Evolutionary conservation across 768 basidiomycete genomes (phyloP), one percentile per base, ranked within the genome.

Genomic region (Crassisporium funariophilum): DNA sequence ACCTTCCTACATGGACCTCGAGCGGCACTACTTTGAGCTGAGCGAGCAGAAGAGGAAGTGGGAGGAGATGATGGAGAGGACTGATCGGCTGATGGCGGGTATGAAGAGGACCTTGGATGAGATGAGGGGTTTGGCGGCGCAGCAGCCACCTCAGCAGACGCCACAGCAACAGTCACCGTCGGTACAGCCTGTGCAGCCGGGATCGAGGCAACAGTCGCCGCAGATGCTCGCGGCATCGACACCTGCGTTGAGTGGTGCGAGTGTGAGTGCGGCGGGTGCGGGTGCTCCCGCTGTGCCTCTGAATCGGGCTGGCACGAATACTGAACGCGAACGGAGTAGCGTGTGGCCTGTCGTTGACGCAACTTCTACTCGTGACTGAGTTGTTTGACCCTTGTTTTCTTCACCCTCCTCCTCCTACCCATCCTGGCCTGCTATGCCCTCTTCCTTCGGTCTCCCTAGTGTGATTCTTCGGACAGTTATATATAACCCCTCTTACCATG

Each of bases 61-160:
- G 69, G 79, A 89, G 65, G 88, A 88, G 61, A 75, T 92, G 81
- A 65, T 90, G 48, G 78, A 83, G 54, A 79, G 75, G 67, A 92
- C 89, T 56, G 86, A 91, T 44, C 67, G 77, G 62, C 65, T 92
- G 69, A 82, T 92, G 76, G 74, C 69, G 27, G 81, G 83, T 17
- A 70, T 92, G 61, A 82, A 82, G 72, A 76, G 83, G 54, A 86
- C 82, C 17, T 71, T 92, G 56, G 89, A 91, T 44, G 88, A 91
- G 61, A 82, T 88, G 79, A 72, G 79, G 55, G 76, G 64, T 19
- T 58, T 55, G 45, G 53, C 51, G 43, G 57, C 54, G 19, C 48
- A 57, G 24, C 55, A 54, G 25, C 47, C 51, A 9, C 44, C 55
- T 4, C 60, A 51, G 10, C 47, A 36, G 7, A 58, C 53, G 33